Base-by-base conservation (phyloP, 2,329 filamentous ascomycete genomes). In the Sarocladium kiliense region DNA sequence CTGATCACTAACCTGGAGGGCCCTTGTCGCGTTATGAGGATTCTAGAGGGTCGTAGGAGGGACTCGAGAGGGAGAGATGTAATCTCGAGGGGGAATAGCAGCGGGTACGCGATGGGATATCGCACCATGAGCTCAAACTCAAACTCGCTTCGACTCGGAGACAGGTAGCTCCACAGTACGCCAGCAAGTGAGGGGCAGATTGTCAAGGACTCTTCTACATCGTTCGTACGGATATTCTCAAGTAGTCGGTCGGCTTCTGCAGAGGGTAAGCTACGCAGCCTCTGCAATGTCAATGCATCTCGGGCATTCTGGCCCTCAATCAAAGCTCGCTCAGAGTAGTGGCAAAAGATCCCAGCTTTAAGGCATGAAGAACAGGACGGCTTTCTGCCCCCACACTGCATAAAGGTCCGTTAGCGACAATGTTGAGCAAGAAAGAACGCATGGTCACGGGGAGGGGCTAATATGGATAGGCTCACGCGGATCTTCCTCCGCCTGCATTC, bases 401-500 rank as follows among this genome's bases (percentile, higher is more conserved):
- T 19, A n/a, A n/a, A n/a, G n/a, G n/a, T n/a, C 6, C n/a, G 37
- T 41, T n/a, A 41, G 37, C 18, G n/a, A 12, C 37, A n/a, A 6
- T 41, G 10, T 41, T 7, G n/a, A 41, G n/a, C 37, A 41, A 6
- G 41, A 10, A 10, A 21, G 9, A 9, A 7, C 41, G 19, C 7
- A 16, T 45, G 5, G n/a, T 6, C 14, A 41, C 7, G 18, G 18
- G 5, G 14, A 41, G 37, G 14, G n/a, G n/a, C 7, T 6, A 18
- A 16, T 5, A 16, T 41, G n/a, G n/a, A 9, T 18, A 16, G 7
- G 36, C 41, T 30, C 18, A 49, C 44, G 5, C 44, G 23, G 10
- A 49, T 49, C 26, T 49, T 49, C 44, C 30, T 49, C 25, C 44
- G 44, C 18, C 44, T 49, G 19, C 44, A 49, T 9, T 18, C 26